phyloP scores from a whole-genome alignment of 2,329 filamentous ascomycete species.

The Neonectria sp. region DNA sequence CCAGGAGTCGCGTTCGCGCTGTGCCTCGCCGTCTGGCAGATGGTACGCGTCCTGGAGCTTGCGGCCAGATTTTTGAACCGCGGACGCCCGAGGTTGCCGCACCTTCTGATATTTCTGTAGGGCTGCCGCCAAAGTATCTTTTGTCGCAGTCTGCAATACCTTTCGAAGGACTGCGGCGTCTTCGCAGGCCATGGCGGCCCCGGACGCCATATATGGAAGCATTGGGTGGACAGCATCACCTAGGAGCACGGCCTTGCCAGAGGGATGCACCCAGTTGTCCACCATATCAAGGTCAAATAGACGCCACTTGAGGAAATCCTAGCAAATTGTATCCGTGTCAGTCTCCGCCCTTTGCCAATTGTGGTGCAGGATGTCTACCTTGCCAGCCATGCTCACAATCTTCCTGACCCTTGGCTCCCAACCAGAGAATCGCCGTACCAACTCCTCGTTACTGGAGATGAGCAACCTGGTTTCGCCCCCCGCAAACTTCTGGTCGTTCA shows the following conservation, averaged over 20 bases:
- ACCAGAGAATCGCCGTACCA: slow-evolving; percentile 45
- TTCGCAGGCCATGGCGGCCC: slow-evolving; percentile 58
- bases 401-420: slow-evolving; percentile 56
- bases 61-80: slow-evolving; percentile 39
- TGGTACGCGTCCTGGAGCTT: slow-evolving; percentile 63
- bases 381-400: slow-evolving; percentile 41
- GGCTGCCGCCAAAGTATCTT: neutral
- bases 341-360: too few relatives aligned
- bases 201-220: slow-evolving; percentile 65
- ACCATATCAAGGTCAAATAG: slow-evolving; percentile 60
- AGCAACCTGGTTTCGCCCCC: too few relatives aligned
- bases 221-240: slow-evolving; percentile 58
- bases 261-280: slow-evolving; percentile 57
- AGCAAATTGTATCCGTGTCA: too few relatives aligned
- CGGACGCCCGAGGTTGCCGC: slow-evolving; percentile 36
- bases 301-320: slow-evolving; percentile 62
- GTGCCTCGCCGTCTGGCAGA: slow-evolving; percentile 72
- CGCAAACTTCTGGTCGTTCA: too few relatives aligned
- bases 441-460: too few relatives aligned
- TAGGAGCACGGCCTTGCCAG: slow-evolving; percentile 51
- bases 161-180: slow-evolving; percentile 52
- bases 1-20: slow-evolving; percentile 63
- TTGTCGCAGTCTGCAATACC: neutral
- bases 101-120: slow-evolving; percentile 13
- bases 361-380: too few relatives aligned